A percentile compares a stretch with the other conserved stretches of the same genome.
phyloP scores from a whole-genome alignment of 139 green algal species.

The Volvox africanus region DNA sequence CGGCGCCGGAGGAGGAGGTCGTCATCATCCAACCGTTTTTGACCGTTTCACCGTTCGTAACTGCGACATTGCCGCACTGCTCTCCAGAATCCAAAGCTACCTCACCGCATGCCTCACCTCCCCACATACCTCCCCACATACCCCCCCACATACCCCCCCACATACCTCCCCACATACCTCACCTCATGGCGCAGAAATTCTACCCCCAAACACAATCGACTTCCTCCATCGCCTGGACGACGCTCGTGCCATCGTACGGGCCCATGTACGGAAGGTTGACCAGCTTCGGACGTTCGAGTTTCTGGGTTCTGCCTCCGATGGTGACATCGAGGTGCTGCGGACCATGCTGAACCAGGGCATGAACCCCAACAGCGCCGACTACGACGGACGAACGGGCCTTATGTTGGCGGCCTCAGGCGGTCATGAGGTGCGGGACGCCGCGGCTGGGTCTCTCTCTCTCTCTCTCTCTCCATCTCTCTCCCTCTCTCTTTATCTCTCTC shows the following conservation, averaged over 20 bases:
- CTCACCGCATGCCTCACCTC: background rate
- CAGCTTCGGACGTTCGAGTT: conserved; percentile 47
- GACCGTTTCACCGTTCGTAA: no score
- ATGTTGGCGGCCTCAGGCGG: conserved; percentile 70
- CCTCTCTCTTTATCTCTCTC: no score
- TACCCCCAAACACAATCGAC: background rate
- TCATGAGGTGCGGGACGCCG: conserved; percentile 50
- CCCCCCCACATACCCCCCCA: no score
- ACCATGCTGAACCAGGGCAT: conserved; percentile 73
- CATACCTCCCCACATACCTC: no score
- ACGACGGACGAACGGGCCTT: conserved; percentile 66
- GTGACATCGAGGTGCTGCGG: conserved; percentile 49
- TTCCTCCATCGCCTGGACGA: conserved; percentile 12
- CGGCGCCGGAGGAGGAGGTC: no score
- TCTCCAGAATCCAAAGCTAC: no score
- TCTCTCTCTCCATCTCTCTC: no score
- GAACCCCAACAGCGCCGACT: conserved; percentile 50
- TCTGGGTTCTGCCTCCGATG: conserved; percentile 47
- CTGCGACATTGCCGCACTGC: no score
- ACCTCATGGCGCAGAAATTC: background rate
- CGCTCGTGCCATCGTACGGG: conserved; percentile 1
- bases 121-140: background rate
- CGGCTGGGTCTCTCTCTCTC: no score
- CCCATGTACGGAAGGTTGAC: conserved; percentile 43
- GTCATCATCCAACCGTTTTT: no score